Conservation (phyloP, 2,329 filamentous ascomycete species). For the Ophiostoma piceae region DNA sequence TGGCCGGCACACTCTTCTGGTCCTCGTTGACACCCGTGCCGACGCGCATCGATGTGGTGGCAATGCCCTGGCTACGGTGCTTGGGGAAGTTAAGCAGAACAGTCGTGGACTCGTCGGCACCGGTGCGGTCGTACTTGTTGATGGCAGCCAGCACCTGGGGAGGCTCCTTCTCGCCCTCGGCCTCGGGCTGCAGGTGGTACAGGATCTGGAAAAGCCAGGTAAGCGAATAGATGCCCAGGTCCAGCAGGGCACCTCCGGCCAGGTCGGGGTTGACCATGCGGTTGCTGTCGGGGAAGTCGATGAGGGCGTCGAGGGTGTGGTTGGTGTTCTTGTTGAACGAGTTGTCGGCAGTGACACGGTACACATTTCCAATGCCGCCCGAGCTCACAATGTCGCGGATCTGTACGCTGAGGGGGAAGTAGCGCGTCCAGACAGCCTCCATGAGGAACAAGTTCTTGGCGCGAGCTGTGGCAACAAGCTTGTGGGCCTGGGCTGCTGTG, state of each 20-base stretch:
- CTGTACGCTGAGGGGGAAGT: constrained; percentile 77
- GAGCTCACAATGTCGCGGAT: constrained; percentile 58
- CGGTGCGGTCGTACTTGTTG: constrained; percentile 62
- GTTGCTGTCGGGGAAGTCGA: constrained; percentile 56
- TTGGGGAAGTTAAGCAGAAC: constrained; percentile 71
- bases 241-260: constrained; percentile 75
- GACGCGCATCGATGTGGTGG: constrained; percentile 60
- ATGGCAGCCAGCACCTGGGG: constrained; percentile 66
- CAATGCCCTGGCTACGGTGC: constrained; percentile 65
- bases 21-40: constrained; percentile 55
- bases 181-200: constrained; percentile 65
- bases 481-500: constrained; percentile 69
- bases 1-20: constrained; percentile 51
- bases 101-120: constrained; percentile 72
- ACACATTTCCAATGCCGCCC: constrained; percentile 55
- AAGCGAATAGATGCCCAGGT: constrained; percentile 81
- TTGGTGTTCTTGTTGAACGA: constrained; percentile 56
- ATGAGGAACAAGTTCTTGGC: constrained; percentile 71
- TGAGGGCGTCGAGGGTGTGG: constrained; percentile 39
- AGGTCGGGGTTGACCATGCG: constrained; percentile 79
- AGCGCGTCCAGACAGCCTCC: constrained; percentile 87
- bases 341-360: constrained; percentile 55
- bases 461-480: constrained; percentile 65
- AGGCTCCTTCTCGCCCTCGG: constrained; percentile 51
- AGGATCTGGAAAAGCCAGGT: constrained; percentile 89